Evolutionary conservation across 1,139 yeast species (phyloP).

Genomic region (Geotrichum klebahnii): DNA sequence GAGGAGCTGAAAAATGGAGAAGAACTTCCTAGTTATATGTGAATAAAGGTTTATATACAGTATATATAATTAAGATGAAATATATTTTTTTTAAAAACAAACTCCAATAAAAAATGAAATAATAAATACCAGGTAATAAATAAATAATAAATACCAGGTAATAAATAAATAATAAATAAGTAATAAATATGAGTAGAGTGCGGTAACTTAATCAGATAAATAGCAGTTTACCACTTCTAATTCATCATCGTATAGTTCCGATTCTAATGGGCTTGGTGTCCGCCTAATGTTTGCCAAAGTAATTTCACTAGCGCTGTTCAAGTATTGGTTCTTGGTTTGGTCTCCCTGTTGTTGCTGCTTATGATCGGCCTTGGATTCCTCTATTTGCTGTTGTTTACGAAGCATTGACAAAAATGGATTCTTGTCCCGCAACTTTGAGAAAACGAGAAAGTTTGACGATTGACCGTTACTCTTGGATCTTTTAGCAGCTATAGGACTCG

Average conservation of each 20-base stretch:
- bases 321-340: not conserved
- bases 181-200: not conserved
- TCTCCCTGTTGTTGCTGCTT: not conserved
- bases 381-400: too few relatives aligned
- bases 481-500: not conserved
- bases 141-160: not conserved
- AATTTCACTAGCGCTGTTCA: not conserved
- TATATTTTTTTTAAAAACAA: not conserved
- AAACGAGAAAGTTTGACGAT: not conserved
- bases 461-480: too few relatives aligned
- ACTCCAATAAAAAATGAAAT: not conserved
- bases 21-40: constrained; percentile 22
- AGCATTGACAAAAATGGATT: constrained; percentile 19
- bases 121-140: not conserved
- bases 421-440: constrained; percentile 12
- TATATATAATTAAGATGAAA: not conserved
- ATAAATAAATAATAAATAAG: constrained; percentile 1
- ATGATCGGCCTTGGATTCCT: not conserved
- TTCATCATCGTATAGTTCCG: constrained; percentile 12
- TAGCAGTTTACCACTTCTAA: constrained; percentile 15
- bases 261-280: constrained; percentile 3
- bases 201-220: not conserved
- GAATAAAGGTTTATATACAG: not conserved
- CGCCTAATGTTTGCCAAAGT: not conserved
- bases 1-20: constrained; percentile 25